Evolutionary conservation across 1,284 basidiomycete species (phyloP).

Genomic region (Hymenochaete sp.): DNA sequence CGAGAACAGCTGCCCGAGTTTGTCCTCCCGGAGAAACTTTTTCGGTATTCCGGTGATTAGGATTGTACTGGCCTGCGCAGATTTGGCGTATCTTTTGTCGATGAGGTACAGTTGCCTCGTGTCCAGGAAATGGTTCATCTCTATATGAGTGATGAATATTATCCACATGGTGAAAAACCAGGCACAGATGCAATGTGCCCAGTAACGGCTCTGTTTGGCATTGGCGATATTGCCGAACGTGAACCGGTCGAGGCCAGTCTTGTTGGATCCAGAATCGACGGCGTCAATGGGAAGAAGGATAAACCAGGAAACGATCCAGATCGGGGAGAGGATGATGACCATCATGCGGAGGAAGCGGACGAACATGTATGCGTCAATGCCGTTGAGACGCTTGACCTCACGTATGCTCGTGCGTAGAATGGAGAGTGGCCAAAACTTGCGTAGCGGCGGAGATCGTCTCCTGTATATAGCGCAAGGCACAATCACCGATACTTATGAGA

Average conservation of each 20-base stretch:
- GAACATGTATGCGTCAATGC: conserved; percentile 92
- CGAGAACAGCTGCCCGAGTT: conserved; percentile 60
- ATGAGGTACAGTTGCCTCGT: conserved; percentile 83
- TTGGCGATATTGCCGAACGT: conserved; percentile 72
- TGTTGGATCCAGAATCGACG: conserved; percentile 42
- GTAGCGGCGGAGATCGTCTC: conserved; percentile 44
- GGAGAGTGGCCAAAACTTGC: conserved; percentile 21
- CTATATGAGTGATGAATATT: conserved; percentile 70
- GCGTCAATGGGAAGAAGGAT: conserved; percentile 63
- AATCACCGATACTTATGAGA: no score
- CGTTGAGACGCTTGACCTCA: conserved; percentile 65
- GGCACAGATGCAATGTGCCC: conserved; percentile 67
- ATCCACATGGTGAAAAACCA: conserved; percentile 82
- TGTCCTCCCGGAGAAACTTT: conserved; percentile 58
- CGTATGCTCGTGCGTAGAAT: no score
- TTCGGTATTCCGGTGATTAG: conserved; percentile 86
- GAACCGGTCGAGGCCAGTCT: conserved; percentile 64
- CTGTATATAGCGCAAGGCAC: no score
- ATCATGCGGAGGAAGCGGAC: conserved; percentile 82
- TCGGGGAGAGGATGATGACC: conserved; percentile 72
- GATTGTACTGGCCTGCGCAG: conserved; percentile 81
- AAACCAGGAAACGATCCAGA: conserved; percentile 70
- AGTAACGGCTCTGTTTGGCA: conserved; percentile 49
- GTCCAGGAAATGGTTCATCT: conserved; percentile 76
- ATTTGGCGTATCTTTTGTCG: conserved; percentile 58